Evolutionary conservation across 2,329 filamentous ascomycete species (phyloP), one percentile per base, ranked within the genome.

Genomic region (Aspergillus flavus): DNA sequence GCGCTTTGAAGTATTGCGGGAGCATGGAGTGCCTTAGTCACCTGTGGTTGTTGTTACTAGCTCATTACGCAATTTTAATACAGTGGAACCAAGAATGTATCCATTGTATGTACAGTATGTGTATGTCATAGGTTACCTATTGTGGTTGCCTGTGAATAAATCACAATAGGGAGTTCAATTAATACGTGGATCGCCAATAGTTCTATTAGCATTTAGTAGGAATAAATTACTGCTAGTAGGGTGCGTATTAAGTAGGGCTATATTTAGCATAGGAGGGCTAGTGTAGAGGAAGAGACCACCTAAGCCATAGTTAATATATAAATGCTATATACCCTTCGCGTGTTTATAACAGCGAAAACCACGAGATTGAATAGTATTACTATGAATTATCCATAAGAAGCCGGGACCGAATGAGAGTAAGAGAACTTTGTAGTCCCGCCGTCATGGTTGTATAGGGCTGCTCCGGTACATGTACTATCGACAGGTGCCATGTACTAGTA

Each of bases 51-150:
- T 50, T 50, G 19, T 52, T 52, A 52, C 48, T 52, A 52, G 48
- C 21, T 21, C 28, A 32, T n/a, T 32, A 52, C 45, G 28, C 48
- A 23, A 9, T 32, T 30, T n/a, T 32, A 32, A 52, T 52, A 52
- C 48, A n/a, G 28, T n/a, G 48, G 48, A 52, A 32, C 48, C 48
- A 52, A 30, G 48, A 52, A 34, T 52, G 48, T n/a, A 32, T 52
- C 7, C 39, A 41, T 41, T 41, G 48, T 32, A 52, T 28, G 45
- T 48, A 48, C n/a, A 12, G 48, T 21, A 21, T 52, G 48, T 52
- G 48, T 32, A 52, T 52, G 48, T 52, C 23, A 52, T 19, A 28
- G 26, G 26, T 52, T 52, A 52, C 48, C 48, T 32, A 32, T 34
- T 52, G 9, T 52, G 19, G 48, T 21, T 32, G 28, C 19, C 48